These are phyloP conservation scores for Vanrija pseudolonga DNA, from an alignment of 1,284 basidiomycete genomes.

Conservation along the genomic window DNA sequence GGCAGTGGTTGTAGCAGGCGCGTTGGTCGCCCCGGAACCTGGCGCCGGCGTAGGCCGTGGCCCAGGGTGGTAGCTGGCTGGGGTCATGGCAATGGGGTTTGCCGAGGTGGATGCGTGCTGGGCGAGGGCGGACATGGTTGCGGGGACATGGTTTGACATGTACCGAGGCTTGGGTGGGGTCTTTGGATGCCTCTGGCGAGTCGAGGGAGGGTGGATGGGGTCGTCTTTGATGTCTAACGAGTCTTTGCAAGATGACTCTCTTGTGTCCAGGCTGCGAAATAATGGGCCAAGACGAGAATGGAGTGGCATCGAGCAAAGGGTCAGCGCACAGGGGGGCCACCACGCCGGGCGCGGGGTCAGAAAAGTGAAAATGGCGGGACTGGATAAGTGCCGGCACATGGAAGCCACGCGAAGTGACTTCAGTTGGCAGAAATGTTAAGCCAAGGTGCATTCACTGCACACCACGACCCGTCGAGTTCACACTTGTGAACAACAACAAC, in stretches of 20 bases:
- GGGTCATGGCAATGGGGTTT: slow-evolving; percentile 54
- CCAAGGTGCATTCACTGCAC: not conserved
- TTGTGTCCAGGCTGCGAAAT: not conserved
- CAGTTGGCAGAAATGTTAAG: slow-evolving; percentile 1
- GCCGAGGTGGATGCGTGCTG: slow-evolving; percentile 51
- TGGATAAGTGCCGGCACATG: slow-evolving; percentile 1
- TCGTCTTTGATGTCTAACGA: not conserved
- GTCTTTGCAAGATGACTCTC: not conserved
- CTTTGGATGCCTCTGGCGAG: not conserved
- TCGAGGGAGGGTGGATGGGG: slow-evolving; percentile 4
- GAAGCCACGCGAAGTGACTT: not conserved
- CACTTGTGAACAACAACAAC: too few species aligned
- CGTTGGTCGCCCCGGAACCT: slow-evolving; percentile 48
- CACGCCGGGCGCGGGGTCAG: not conserved
- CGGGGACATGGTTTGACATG: slow-evolving; percentile 54
- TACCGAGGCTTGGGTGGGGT: not conserved
- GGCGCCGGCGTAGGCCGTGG: slow-evolving; percentile 51
- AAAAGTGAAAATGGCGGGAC: not conserved
- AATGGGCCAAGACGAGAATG: not conserved
- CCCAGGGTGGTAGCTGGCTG: slow-evolving; percentile 49
- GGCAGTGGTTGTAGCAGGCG: slow-evolving; percentile 45
- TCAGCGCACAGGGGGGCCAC: not conserved
- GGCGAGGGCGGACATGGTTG: slow-evolving; percentile 53
- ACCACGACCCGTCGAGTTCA: not conserved
- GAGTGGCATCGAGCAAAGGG: not conserved